Evolutionary conservation across 495 filamentous ascomycete genomes (phyloP).

Genomic region (Rhypophila decipiens): DNA sequence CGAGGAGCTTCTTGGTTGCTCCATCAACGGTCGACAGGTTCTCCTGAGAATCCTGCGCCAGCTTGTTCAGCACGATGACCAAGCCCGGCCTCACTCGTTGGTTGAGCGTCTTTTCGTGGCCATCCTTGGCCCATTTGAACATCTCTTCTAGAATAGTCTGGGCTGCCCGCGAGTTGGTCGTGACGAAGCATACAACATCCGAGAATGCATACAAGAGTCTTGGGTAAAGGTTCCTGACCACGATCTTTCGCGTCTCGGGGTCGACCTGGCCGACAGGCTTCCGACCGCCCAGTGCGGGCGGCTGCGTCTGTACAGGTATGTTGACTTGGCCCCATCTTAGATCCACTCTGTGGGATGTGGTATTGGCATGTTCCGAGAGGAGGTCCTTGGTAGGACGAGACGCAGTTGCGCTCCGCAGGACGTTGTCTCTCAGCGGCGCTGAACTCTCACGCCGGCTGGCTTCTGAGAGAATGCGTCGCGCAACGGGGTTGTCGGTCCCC

Average conservation of each 20-base stretch:
- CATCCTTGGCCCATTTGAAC: constrained; percentile 24
- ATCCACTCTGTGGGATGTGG: constrained; percentile 1
- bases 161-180: constrained; percentile 21
- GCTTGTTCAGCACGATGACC: constrained; percentile 41
- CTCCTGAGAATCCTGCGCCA: constrained; percentile 17
- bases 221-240: constrained; percentile 42
- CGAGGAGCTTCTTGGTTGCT: constrained; percentile 8
- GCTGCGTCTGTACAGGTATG: neutral
- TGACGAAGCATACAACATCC: constrained; percentile 42
- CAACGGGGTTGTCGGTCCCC: constrained; percentile 8
- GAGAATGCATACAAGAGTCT: constrained; percentile 45
- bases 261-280: constrained; percentile 6
- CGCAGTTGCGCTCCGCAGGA: neutral
- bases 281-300: neutral
- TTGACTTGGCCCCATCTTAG: constrained; percentile 6
- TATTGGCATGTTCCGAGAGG: constrained; percentile 2
- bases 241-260: constrained; percentile 6
- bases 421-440: constrained; percentile 1
- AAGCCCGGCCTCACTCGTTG: constrained; percentile 42
- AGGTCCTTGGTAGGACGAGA: neutral
- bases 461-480: constrained; percentile 3
- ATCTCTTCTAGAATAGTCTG: constrained; percentile 23
- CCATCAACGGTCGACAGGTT: constrained; percentile 6
- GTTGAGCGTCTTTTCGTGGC: constrained; percentile 35
- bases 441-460: neutral